Percentiles rank a stretch among this genome's conserved stretches.
These are phyloP conservation scores for Quercus tomentella DNA, from an alignment of 331 rosid species.

Conservation along the genomic window DNA sequence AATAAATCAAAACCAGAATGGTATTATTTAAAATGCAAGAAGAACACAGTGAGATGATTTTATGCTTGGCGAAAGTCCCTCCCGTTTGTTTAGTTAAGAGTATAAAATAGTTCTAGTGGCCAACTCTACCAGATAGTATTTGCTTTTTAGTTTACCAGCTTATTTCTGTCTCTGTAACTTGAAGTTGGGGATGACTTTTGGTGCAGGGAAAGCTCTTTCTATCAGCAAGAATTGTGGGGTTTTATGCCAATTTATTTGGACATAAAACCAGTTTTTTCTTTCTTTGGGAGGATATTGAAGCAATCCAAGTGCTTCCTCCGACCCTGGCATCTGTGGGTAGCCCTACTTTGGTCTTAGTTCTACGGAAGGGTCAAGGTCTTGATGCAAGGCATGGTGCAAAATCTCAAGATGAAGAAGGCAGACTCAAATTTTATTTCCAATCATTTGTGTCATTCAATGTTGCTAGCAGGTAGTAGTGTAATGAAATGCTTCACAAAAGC, in stretches of 20 bases:
- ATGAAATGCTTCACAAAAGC: not conserved
- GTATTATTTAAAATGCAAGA: not conserved
- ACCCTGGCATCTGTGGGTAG: conserved; percentile 70
- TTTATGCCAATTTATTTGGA: conserved; percentile 74
- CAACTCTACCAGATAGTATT: not conserved
- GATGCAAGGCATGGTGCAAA: conserved; percentile 85
- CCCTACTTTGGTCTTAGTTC: conserved; percentile 63
- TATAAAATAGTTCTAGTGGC: not conserved
- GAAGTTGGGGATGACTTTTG: conserved; percentile 4
- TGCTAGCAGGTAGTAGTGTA: conserved; percentile 60
- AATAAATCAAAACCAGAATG: not conserved
- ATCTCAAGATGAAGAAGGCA: conserved; percentile 84
- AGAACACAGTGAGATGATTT: not conserved
- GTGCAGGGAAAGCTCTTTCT: conserved; percentile 79
- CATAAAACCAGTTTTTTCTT: conserved; percentile 87
- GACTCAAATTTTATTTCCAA: conserved; percentile 80
- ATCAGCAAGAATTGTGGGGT: conserved; percentile 84
- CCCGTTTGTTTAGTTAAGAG: not conserved
- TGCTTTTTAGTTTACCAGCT: conserved; percentile 3
- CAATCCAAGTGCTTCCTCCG: conserved; percentile 67
- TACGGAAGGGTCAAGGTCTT: conserved; percentile 61
- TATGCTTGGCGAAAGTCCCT: not conserved
- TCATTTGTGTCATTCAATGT: conserved; percentile 68
- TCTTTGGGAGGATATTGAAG: conserved; percentile 94
- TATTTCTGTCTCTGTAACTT: not conserved